These are phyloP conservation scores for Podila horticola DNA, from an alignment of 192 early-diverging fungal genomes.

Conservation along the genomic window DNA sequence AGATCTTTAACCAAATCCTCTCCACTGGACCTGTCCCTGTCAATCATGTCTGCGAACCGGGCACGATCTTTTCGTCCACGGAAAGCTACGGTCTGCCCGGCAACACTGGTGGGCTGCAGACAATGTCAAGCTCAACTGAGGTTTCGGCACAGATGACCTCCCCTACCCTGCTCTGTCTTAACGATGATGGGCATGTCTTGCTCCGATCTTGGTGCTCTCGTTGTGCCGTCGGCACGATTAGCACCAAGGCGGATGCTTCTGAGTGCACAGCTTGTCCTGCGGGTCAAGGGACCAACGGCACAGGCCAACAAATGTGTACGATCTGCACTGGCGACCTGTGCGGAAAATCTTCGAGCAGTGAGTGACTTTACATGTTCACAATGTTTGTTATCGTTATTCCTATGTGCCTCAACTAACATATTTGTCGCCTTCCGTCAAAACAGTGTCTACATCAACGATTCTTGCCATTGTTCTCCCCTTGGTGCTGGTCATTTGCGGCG, in stretches of 20 bases:
- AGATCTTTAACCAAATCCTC: constrained; percentile 23
- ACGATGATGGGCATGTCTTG: constrained; percentile 9
- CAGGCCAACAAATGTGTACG: constrained; percentile 19
- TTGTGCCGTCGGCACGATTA: constrained; percentile 10
- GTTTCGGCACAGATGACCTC: background rate
- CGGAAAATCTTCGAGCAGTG: constrained; percentile 4
- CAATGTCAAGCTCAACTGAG: background rate
- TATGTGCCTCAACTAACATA: background rate
- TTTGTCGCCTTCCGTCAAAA: background rate
- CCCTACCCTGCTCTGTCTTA: constrained; percentile 24
- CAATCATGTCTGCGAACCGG: constrained; percentile 20
- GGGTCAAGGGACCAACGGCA: constrained; percentile 18
- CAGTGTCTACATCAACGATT: constrained; percentile 5
- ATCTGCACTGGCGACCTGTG: constrained; percentile 20
- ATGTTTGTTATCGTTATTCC: background rate
- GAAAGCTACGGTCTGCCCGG: background rate
- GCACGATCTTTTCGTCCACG: constrained; percentile 17
- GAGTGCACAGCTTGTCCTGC: constrained; percentile 10
- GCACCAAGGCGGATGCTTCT: constrained; percentile 12
- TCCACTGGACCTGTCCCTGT: constrained; percentile 19
- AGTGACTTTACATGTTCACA: background rate
- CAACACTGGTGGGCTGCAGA: background rate
- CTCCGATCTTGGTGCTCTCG: constrained; percentile 27
- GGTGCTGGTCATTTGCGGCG: background rate
- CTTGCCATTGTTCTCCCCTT: constrained; percentile 27